A percentile compares a stretch with the other conserved stretches of the same genome.
Evolutionary conservation across 805 yeast species (phyloP).

Genomic region (Saccharomycopsis guyanensis): DNA sequence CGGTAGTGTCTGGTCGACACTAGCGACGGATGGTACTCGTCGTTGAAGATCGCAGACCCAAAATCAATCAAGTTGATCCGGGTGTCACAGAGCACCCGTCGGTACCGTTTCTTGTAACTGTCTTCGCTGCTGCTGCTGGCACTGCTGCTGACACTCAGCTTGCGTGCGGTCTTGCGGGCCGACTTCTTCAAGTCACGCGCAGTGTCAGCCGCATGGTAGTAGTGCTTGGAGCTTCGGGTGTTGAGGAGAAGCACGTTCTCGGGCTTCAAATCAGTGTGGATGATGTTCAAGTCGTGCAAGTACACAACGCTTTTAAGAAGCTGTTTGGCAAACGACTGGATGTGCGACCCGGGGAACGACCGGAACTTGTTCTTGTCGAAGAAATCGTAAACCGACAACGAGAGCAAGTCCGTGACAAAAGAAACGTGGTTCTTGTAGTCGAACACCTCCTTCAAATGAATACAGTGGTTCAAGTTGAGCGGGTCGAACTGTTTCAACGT

Average conservation of each 20-base stretch:
- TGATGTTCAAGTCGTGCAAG: constrained; percentile 79
- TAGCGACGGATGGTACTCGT: constrained; percentile 86
- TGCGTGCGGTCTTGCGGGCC: constrained; percentile 10
- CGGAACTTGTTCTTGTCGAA: constrained; percentile 73
- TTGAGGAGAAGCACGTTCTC: constrained; percentile 77
- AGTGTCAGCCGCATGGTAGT: background rate
- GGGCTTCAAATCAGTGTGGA: constrained; percentile 96
- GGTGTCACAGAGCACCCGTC: constrained; percentile 62
- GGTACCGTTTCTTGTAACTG: constrained; percentile 1
- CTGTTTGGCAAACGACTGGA: constrained; percentile 84
- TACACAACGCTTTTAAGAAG: constrained; percentile 78
- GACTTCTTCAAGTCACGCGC: background rate
- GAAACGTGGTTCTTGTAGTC: constrained; percentile 93
- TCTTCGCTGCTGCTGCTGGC: background rate
- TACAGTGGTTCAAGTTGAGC: constrained; percentile 61
- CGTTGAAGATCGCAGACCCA: constrained; percentile 92
- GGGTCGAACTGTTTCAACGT: constrained; percentile 70
- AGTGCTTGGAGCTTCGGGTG: constrained; percentile 36
- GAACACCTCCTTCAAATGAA: constrained; percentile 80
- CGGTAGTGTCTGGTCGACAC: constrained; percentile 95
- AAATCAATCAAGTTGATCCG: constrained; percentile 87
- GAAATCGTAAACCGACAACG: constrained; percentile 83
- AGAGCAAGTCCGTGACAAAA: constrained; percentile 81
- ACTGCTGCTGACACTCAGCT: constrained; percentile 20
- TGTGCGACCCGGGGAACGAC: constrained; percentile 92